phyloP scores from a whole-genome alignment of 2,329 filamentous ascomycete species.

The Fusarium miscanthi region DNA sequence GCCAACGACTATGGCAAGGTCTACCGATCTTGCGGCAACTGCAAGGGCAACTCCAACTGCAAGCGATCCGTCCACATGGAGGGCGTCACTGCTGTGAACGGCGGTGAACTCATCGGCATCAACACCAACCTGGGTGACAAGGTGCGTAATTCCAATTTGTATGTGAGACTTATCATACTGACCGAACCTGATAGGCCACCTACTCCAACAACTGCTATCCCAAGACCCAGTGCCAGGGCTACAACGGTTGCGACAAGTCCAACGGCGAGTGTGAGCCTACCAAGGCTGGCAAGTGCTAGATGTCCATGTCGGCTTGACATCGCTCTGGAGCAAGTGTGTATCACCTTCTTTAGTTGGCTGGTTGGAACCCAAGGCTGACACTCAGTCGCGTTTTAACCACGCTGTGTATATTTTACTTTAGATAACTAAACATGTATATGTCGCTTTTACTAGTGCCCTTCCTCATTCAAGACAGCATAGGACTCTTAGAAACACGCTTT shows the following conservation, averaged over 20 bases:
- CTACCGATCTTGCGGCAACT: slow-evolving; percentile 45
- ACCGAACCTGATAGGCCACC: slow-evolving; percentile 25
- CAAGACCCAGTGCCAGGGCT: slow-evolving; percentile 46
- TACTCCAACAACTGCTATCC: slow-evolving; percentile 48
- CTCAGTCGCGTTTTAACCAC: rapidly evolving
- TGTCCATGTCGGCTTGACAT: rapidly evolving
- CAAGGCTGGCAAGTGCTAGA: slow-evolving; percentile 36
- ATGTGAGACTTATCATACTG: rapidly evolving
- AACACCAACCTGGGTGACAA: slow-evolving; percentile 53
- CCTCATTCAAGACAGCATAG: rapidly evolving
- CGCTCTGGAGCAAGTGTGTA: not conserved
- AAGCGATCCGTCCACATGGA: slow-evolving; percentile 58
- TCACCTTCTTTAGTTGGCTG: not conserved
- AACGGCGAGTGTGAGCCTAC: slow-evolving; percentile 45
- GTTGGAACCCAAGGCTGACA: rapidly evolving
- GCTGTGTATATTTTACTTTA: not conserved
- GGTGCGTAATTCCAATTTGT: rapidly evolving
- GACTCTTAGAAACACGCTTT: rapidly evolving
- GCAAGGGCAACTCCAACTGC: slow-evolving; percentile 45
- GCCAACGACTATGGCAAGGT: slow-evolving; percentile 60
- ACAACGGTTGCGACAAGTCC: slow-evolving; percentile 47
- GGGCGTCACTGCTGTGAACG: slow-evolving; percentile 53
- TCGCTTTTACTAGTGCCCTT: not conserved
- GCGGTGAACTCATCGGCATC: slow-evolving; percentile 56
- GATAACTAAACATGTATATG: not conserved